These are phyloP conservation scores for Fraxinus americana DNA, from an alignment of 257 asterid species.

Conservation along the genomic window DNA sequence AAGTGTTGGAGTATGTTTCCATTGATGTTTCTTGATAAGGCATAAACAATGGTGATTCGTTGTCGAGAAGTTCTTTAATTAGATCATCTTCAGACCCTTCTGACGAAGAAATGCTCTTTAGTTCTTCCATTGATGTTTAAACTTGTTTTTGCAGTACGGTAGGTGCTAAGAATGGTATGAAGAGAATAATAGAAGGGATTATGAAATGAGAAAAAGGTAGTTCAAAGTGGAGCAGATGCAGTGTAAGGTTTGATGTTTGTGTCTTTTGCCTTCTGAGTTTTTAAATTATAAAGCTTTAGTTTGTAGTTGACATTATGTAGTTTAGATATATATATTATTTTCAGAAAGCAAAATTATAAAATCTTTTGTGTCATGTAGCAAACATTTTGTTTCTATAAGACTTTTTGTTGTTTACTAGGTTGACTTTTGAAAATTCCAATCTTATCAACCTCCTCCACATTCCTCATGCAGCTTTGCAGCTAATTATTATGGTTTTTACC, in stretches of 20 bases:
- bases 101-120: slow-evolving; percentile 20
- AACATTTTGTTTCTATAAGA: too few species aligned
- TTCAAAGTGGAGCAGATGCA: slow-evolving; percentile 81
- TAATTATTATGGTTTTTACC: background rate
- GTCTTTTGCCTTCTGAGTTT: slow-evolving; percentile 24
- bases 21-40: slow-evolving; percentile 15
- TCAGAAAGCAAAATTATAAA: too few species aligned
- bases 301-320: slow-evolving; percentile 41
- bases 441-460: slow-evolving; percentile 21
- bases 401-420: slow-evolving; percentile 28
- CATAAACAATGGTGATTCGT: slow-evolving; percentile 47
- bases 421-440: slow-evolving; percentile 38
- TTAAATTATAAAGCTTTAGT: slow-evolving; percentile 38
- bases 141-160: too few species aligned
- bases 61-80: slow-evolving; percentile 56
- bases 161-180: background rate
- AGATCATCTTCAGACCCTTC: slow-evolving; percentile 35
- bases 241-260: slow-evolving; percentile 42
- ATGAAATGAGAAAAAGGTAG: slow-evolving; percentile 30
- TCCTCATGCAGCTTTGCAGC: slow-evolving; percentile 2
- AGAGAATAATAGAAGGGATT: slow-evolving; percentile 10
- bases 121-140: slow-evolving; percentile 45
- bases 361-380: too few species aligned
- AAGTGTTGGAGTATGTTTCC: slow-evolving; percentile 20
- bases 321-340: background rate